Evolutionary conservation across 352 stramenopile genomes (phyloP), one percentile per base, ranked within the genome.

Genomic region (Phytopythium ostracodes): DNA sequence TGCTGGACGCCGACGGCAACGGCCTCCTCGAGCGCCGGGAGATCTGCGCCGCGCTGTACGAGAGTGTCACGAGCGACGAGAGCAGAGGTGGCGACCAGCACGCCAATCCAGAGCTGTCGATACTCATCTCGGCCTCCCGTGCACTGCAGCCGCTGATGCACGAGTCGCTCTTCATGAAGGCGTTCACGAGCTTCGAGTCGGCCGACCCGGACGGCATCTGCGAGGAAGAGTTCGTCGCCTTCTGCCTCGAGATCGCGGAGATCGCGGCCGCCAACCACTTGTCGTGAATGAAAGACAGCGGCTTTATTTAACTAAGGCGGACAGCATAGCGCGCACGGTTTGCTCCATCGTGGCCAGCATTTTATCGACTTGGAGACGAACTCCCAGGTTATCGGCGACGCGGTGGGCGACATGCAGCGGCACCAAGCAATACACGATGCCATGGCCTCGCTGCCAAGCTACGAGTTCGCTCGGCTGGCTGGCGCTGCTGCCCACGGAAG

Each of bases 181-280:
- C 83, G 42, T 91, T 92, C 50, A 66, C 59, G 1, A 73, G 71
- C 33, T 87, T 89, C 46, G 79, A 89, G 62, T 74, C 83, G 4
- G 50, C 76, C 27, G 77, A 90, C 46, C 70, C 70, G 14, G 73
- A 73, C 8, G 83, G 83, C 1, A 92, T 92, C 54, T 78, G 61
- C 7, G 71, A 84, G 25, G 76, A 89, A 46, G 83, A 92, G 22
- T 92, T 92, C 66, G 77, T 92, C 15, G 70, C 68, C 31, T 91
- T 92, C 33, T 92, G 83, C 47, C 67, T 89, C 2, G 83, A 92
- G 56, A 87, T 83, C 27, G 83, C 81, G 2, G 60, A 71, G 7
- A 63, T 76, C 27, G 66, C 69, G 38, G 66, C 66, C 22, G 56
- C 49, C 27, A 76, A 76, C 46, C 66, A 69, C 46, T 64, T 76